A percentile compares a stretch with the other conserved stretches of the same genome.
These are phyloP conservation scores for Elaeis guineensis DNA, from an alignment of 176 grass and related monocot species.

Conservation along the genomic window DNA sequence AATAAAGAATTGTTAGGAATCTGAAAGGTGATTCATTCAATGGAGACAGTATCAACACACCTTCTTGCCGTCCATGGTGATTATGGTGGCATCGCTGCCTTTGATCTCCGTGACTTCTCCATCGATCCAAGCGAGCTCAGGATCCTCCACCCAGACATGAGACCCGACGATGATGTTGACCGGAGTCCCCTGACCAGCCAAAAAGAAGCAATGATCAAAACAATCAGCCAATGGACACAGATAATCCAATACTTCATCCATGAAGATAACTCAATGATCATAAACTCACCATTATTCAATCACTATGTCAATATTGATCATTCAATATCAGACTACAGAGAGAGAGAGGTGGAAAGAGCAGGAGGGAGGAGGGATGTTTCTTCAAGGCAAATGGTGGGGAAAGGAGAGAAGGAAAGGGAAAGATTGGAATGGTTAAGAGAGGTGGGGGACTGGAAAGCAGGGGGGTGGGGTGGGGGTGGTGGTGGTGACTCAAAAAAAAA, in stretches of 20 bases:
- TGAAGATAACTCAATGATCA: not conserved
- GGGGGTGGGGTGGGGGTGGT: constrained; percentile 21
- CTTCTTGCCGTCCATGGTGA: constrained; percentile 49
- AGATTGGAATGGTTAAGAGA: constrained; percentile 33
- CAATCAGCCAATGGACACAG: constrained; percentile 7
- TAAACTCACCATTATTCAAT: constrained; percentile 14
- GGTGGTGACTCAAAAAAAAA: constrained; percentile 2
- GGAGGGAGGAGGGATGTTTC: not conserved
- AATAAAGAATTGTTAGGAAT: too few relatives aligned
- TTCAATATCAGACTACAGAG: constrained; percentile 18
- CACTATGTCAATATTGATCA: constrained; percentile 12
- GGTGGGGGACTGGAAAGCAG: constrained; percentile 22
- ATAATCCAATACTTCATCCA: too few relatives aligned
- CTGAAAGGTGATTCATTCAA: too few relatives aligned
- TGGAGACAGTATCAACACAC: constrained; percentile 21
- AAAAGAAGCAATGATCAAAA: constrained; percentile 9
- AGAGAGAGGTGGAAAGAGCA: constrained; percentile 1
- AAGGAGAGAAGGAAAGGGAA: constrained; percentile 19
- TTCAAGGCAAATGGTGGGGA: constrained; percentile 6
- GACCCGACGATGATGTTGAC: constrained; percentile 96
- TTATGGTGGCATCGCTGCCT: constrained; percentile 44
- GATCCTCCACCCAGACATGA: constrained; percentile 84
- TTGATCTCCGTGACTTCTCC: constrained; percentile 77
- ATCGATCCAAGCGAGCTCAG: constrained; percentile 57
- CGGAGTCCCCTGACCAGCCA: constrained; percentile 53